Conservation (phyloP, 208 protist genomes). For the Wallacemonas rigidus region DNA sequence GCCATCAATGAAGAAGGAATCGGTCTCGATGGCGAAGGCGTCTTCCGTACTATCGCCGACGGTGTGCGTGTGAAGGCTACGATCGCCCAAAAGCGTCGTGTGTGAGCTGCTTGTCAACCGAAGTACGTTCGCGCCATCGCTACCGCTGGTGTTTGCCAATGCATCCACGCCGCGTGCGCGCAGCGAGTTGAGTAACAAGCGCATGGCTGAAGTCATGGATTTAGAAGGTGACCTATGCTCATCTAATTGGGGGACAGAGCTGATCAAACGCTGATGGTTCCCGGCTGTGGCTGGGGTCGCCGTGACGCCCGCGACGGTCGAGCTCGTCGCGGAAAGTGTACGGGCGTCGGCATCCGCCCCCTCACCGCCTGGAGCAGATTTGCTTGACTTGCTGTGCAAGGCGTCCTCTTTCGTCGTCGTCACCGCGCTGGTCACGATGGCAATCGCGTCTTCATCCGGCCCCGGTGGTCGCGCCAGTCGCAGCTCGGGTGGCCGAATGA, state of each 20-base stretch:
- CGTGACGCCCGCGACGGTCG: too few species aligned
- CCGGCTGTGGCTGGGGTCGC: not conserved
- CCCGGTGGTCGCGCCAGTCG: not conserved
- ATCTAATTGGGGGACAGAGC: not conserved
- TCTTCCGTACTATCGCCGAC: constrained; percentile 13
- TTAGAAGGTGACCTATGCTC: not conserved
- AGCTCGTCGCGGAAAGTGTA: not conserved
- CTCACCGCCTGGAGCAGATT: not conserved
- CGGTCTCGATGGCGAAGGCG: constrained; percentile 3
- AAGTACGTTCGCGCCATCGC: not conserved
- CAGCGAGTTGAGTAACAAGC: constrained; percentile 5
- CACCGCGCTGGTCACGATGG: not conserved
- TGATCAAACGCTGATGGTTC: not conserved
- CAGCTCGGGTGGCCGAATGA: not conserved
- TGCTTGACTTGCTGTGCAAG: not conserved
- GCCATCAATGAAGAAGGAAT: constrained; percentile 12
- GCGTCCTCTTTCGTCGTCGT: not conserved
- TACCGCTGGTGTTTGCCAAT: not conserved
- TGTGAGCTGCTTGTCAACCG: not conserved
- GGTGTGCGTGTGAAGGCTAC: constrained; percentile 3
- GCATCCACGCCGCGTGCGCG: constrained; percentile 11
- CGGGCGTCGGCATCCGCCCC: too few species aligned
- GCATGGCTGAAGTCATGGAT: constrained; percentile 9
- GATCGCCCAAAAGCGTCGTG: not conserved
- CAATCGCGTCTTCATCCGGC: not conserved